Conservation (phyloP, 805 yeast genomes). For the Candida orba region DNA sequence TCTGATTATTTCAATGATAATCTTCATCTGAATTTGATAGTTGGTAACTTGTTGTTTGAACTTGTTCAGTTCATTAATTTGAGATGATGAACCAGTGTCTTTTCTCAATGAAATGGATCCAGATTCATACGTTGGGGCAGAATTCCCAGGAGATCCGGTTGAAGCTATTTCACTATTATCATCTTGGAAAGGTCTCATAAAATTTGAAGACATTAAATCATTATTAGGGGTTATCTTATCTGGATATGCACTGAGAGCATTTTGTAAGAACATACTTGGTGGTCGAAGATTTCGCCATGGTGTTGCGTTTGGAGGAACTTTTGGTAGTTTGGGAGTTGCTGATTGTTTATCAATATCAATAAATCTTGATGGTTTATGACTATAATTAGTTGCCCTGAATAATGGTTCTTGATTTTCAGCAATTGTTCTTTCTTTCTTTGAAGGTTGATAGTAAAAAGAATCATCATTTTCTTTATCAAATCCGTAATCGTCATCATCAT, state of each 20-base stretch:
- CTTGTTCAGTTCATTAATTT: conserved; percentile 27
- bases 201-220: conserved; percentile 9
- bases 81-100: conserved; percentile 11
- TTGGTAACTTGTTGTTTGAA: conserved; percentile 35
- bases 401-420: too few relatives aligned
- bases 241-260: conserved; percentile 3
- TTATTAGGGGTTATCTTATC: background rate
- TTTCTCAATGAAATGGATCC: conserved; percentile 2
- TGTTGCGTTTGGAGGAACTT: conserved; percentile 28
- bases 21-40: conserved; percentile 29
- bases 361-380: conserved; percentile 7
- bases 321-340: conserved; percentile 25
- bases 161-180: background rate
- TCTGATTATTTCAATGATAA: conserved; percentile 26
- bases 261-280: conserved; percentile 11
- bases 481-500: conserved; percentile 1
- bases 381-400: too few relatives aligned
- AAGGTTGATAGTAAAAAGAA: too few relatives aligned
- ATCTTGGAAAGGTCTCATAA: conserved; percentile 20
- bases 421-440: too few relatives aligned
- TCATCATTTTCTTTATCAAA: background rate
- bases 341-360: conserved; percentile 23
- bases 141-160: conserved; percentile 11
- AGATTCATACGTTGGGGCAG: conserved; percentile 18
- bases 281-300: conserved; percentile 30